Percentiles rank a stretch among this genome's conserved stretches.
Evolutionary conservation across 2,329 filamentous ascomycete genomes (phyloP).

Genomic region (Madurella mycetomatis): DNA sequence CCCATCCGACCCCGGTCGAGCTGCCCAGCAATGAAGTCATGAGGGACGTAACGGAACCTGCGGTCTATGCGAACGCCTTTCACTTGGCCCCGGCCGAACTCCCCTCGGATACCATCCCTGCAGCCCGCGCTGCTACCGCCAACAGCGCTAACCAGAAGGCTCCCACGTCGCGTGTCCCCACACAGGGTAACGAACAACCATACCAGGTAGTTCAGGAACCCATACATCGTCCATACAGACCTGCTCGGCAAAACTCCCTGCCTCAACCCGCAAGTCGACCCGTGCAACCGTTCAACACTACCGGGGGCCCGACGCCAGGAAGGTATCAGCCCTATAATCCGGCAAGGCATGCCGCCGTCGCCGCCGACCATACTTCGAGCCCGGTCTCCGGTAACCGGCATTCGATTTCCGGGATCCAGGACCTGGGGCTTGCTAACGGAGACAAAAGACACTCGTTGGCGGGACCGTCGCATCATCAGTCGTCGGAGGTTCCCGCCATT

Average conservation of each 20-base stretch:
- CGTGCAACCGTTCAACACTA: not conserved
- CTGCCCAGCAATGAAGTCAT: conserved; percentile 34
- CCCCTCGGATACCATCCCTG: conserved; percentile 1
- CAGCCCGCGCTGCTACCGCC: not conserved
- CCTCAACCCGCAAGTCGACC: conserved; percentile 1
- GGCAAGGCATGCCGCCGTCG: conserved; percentile 2
- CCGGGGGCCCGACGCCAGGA: not conserved
- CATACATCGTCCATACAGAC: conserved; percentile 5
- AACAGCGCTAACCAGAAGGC: not conserved
- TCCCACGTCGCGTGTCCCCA: not conserved
- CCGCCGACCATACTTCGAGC: conserved; percentile 1
- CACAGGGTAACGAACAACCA: conserved; percentile 2
- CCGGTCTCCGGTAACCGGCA: conserved; percentile 4
- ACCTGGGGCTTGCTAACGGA: conserved; percentile 2
- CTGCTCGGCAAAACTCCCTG: conserved; percentile 8
- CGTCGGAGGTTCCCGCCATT: conserved; percentile 23
- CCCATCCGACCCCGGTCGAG: conserved; percentile 39
- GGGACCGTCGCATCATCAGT: conserved; percentile 18
- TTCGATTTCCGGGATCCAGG: conserved; percentile 13
- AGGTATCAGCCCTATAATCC: conserved; percentile 23
- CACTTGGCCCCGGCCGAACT: conserved; percentile 18
- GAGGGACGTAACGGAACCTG: conserved; percentile 23
- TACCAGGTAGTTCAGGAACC: conserved; percentile 4
- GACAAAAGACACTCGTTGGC: conserved; percentile 23
- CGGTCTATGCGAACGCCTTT: conserved; percentile 12